phyloP scores from a whole-genome alignment of 805 yeast genomes.

The Nematodospora valgi region DNA sequence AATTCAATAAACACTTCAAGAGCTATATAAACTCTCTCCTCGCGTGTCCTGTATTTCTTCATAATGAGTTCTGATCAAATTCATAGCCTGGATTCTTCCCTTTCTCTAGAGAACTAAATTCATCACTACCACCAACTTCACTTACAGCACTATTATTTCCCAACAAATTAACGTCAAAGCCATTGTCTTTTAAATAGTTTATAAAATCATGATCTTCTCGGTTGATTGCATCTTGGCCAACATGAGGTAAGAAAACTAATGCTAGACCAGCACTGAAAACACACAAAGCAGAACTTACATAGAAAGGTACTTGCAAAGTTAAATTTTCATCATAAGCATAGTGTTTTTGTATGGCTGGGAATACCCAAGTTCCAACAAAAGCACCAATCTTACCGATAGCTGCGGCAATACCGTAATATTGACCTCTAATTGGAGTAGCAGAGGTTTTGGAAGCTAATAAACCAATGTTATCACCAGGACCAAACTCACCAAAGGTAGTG shows the following conservation, averaged over 20 bases:
- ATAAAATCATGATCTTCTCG: constrained; percentile 73
- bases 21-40: no score
- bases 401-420: constrained; percentile 87
- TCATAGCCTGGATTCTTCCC: no score
- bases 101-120: no score
- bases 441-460: constrained; percentile 80
- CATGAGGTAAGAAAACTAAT: constrained; percentile 69
- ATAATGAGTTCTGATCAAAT: no score
- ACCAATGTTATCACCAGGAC: constrained; percentile 93
- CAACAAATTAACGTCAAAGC: constrained; percentile 64
- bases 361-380: constrained; percentile 82
- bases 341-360: constrained; percentile 71
- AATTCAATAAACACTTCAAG: no score
- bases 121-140: constrained; percentile 4
- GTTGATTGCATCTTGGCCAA: constrained; percentile 79
- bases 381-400: constrained; percentile 93
- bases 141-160: constrained; percentile 32
- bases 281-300: constrained; percentile 76
- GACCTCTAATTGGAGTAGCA: constrained; percentile 86
- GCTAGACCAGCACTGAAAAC: constrained; percentile 67
- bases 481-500: constrained; percentile 84
- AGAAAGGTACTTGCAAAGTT: constrained; percentile 77
- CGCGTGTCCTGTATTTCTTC: no score
- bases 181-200: constrained; percentile 61
- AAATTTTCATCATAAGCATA: constrained; percentile 40